Percentiles rank a stretch among this genome's conserved stretches.
phyloP scores from a whole-genome alignment of 2,329 filamentous ascomycete genomes.

The Trichophyton simii region DNA sequence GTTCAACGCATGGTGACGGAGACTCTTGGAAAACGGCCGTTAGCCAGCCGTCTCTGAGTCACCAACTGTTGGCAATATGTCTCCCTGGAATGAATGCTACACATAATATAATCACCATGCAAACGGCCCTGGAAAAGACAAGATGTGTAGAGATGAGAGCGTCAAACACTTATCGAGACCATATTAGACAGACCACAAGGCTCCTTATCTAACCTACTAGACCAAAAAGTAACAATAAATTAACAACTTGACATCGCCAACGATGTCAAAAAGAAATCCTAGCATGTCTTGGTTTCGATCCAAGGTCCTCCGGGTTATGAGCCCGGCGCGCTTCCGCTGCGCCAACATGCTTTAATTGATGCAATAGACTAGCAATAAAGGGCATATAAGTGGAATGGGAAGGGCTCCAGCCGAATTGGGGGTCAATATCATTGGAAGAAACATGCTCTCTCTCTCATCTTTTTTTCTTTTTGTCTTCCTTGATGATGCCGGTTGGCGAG shows the following conservation, averaged over 20 bases:
- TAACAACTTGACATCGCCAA: not conserved
- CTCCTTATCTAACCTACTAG: not conserved
- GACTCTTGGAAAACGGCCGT: not conserved
- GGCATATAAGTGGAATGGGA: not conserved
- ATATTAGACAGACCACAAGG: not conserved
- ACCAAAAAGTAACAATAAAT: not conserved
- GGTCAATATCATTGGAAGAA: not conserved
- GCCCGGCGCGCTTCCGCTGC: slow-evolving; percentile 29
- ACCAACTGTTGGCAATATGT: not conserved
- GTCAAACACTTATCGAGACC: not conserved
- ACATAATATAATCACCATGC: not conserved
- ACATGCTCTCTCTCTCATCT: not conserved
- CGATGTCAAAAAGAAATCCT: slow-evolving; percentile 7
- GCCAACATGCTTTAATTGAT: slow-evolving; percentile 18
- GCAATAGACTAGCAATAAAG: not conserved
- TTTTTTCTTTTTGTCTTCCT: not conserved
- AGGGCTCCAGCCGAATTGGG: not conserved
- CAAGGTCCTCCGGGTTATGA: slow-evolving; percentile 29
- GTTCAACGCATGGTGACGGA: slow-evolving; percentile 33
- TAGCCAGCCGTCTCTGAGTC: not conserved
- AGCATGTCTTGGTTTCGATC: slow-evolving; percentile 16
- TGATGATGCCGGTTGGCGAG: not conserved
- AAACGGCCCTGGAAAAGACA: too few relatives aligned
- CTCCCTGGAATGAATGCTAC: not conserved
- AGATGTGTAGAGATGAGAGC: too few relatives aligned